Evolutionary conservation across 2,329 filamentous ascomycete species (phyloP).

Genomic region (Pseudogymnoascus pannorum): DNA sequence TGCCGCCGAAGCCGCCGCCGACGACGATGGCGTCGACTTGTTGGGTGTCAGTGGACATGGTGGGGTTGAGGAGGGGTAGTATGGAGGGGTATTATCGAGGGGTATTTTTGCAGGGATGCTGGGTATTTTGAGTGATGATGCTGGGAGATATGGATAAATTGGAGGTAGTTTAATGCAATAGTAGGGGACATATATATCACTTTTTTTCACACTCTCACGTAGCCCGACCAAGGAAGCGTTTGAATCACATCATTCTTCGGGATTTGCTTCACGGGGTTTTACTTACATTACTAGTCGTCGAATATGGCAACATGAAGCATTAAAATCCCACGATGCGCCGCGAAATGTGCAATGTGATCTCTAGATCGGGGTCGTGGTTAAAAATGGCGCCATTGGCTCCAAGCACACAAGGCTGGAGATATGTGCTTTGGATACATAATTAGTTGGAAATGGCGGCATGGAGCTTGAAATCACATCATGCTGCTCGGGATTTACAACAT

Average conservation of each 20-base stretch:
- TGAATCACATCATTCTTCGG: not conserved
- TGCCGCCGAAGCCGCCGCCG: conserved; percentile 23
- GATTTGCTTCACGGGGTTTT: not conserved
- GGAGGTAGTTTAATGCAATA: not conserved
- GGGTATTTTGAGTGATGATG: not conserved
- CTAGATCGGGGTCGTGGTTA: too few relatives aligned
- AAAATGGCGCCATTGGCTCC: not conserved
- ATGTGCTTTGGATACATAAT: not conserved
- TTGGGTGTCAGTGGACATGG: not conserved
- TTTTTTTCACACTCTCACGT: not conserved
- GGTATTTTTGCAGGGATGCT: not conserved
- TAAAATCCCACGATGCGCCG: not conserved
- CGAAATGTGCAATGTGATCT: not conserved
- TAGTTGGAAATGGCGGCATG: not conserved
- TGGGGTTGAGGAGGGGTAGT: not conserved
- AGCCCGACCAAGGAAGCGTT: too few relatives aligned
- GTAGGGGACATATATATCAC: not conserved
- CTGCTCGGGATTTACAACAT: not conserved
- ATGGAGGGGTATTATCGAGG: not conserved
- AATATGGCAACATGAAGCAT: not conserved
- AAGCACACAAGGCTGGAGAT: not conserved
- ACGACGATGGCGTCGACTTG: conserved; percentile 22
- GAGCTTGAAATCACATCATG: not conserved
- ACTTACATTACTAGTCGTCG: too few relatives aligned
- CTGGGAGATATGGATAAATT: not conserved